phyloP scores from a whole-genome alignment of 495 filamentous ascomycete species.

The Penicillium bialowiezense region DNA sequence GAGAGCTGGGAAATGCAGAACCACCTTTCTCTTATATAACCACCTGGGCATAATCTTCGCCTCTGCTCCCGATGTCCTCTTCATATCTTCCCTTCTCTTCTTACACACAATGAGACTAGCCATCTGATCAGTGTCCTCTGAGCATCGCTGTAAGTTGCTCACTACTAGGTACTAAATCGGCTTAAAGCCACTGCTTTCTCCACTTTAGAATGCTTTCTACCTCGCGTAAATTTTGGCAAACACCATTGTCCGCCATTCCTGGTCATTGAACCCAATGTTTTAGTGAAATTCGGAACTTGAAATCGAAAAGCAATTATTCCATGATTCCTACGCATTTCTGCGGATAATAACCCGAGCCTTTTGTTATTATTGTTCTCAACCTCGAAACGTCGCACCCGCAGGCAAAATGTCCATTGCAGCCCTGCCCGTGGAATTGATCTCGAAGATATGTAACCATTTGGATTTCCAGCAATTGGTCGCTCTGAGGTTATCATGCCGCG shows the following conservation, averaged over 20 bases:
- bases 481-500: slow-evolving; percentile 17
- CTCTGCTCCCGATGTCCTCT: slow-evolving; percentile 4
- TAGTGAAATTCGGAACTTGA: slow-evolving; percentile 2
- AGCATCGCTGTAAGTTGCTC: too few relatives aligned
- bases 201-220: slow-evolving; percentile 4
- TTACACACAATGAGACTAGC: too few relatives aligned
- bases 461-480: slow-evolving; percentile 8
- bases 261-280: slow-evolving; percentile 5
- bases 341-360: slow-evolving; percentile 1
- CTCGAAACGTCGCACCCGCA: slow-evolving; percentile 1
- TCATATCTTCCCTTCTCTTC: neutral
- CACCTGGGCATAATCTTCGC: slow-evolving; percentile 2
- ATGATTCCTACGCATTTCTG: slow-evolving; percentile 1
- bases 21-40: too few relatives aligned
- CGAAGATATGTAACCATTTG: slow-evolving; percentile 12
- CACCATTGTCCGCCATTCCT: slow-evolving; percentile 2
- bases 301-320: slow-evolving; percentile 4
- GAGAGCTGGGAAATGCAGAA: too few relatives aligned
- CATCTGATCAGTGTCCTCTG: too few relatives aligned
- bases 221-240: slow-evolving; percentile 5
- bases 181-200: too few relatives aligned
- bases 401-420: slow-evolving; percentile 10
- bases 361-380: slow-evolving; percentile 5
- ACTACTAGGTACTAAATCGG: too few relatives aligned
- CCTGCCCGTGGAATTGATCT: slow-evolving; percentile 16